Evolutionary conservation across 805 yeast genomes (phyloP).

Genomic region (Pichia gijzeniarum): DNA sequence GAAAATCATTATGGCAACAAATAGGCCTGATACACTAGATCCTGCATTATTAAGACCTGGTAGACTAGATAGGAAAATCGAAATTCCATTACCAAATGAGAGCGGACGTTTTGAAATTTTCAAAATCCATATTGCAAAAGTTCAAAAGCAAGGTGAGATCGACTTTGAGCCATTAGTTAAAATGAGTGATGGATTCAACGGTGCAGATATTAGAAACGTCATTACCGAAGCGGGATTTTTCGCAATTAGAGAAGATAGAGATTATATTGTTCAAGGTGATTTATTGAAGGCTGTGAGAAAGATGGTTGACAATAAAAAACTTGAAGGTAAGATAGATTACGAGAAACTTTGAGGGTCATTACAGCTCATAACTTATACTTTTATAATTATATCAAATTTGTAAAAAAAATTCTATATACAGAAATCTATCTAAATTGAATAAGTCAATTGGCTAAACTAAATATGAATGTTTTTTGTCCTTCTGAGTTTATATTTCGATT

Average conservation of each 20-base stretch:
- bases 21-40: conserved; percentile 95
- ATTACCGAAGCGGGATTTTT: conserved; percentile 98
- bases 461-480: conserved; percentile 16
- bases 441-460: background rate
- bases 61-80: conserved; percentile 92
- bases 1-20: conserved; percentile 98
- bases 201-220: conserved; percentile 96
- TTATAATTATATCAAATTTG: too few relatives aligned
- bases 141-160: conserved; percentile 87
- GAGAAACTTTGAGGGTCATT: conserved; percentile 68
- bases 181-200: conserved; percentile 98
- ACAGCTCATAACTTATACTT: too few relatives aligned
- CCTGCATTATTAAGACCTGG: conserved; percentile 98
- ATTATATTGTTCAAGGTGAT: conserved; percentile 87
- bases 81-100: conserved; percentile 92
- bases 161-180: conserved; percentile 96
- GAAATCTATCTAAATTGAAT: background rate
- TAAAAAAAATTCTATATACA: conserved; percentile 5
- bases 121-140: conserved; percentile 84
- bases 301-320: conserved; percentile 92
- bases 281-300: conserved; percentile 97
- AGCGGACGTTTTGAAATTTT: conserved; percentile 90
- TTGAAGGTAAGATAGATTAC: conserved; percentile 93
- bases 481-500: conserved; percentile 18
- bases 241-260: conserved; percentile 96